Evolutionary conservation across 2,329 filamentous ascomycete genomes (phyloP).

Genomic region (Alternaria burnsii): DNA sequence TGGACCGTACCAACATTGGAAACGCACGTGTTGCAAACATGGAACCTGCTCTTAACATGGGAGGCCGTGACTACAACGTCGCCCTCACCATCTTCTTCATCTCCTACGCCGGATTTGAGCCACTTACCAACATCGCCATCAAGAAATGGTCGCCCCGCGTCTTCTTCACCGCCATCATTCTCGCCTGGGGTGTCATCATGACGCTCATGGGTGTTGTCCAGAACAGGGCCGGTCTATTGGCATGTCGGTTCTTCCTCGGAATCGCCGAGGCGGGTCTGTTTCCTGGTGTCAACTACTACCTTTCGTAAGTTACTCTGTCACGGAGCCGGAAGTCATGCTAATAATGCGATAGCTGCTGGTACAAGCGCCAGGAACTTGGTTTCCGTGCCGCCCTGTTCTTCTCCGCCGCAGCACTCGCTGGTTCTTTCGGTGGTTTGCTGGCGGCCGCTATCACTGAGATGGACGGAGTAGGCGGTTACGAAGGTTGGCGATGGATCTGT

Average conservation of each 20-base stretch:
- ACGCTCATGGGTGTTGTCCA: slow-evolving; percentile 60
- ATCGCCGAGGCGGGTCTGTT: slow-evolving; percentile 51
- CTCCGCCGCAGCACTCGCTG: slow-evolving; percentile 65
- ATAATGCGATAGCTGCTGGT: slow-evolving; percentile 54
- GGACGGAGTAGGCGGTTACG: slow-evolving; percentile 61
- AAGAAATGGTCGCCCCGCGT: slow-evolving; percentile 65
- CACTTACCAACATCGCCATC: slow-evolving; percentile 68
- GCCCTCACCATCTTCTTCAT: slow-evolving; percentile 73
- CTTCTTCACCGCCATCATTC: slow-evolving; percentile 58
- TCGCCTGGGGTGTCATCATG: slow-evolving; percentile 58
- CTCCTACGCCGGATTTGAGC: slow-evolving; percentile 58
- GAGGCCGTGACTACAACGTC: slow-evolving; percentile 69
- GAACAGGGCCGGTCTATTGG: slow-evolving; percentile 48
- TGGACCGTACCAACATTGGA: slow-evolving; percentile 50
- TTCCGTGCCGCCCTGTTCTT: slow-evolving; percentile 67
- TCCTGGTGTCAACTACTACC: slow-evolving; percentile 61
- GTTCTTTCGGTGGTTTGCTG: slow-evolving; percentile 68
- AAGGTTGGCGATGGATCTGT: slow-evolving; percentile 53
- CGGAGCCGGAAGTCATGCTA: neutral
- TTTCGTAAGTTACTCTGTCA: slow-evolving; percentile 56
- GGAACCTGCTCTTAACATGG: slow-evolving; percentile 39
- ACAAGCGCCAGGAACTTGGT: slow-evolving; percentile 63
- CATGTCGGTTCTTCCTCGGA: slow-evolving; percentile 50
- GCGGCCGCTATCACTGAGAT: slow-evolving; percentile 68
- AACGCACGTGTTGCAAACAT: slow-evolving; percentile 57